Base-by-base conservation (phyloP, 2,329 filamentous ascomycete genomes). In the Cercospora sojina region DNA sequence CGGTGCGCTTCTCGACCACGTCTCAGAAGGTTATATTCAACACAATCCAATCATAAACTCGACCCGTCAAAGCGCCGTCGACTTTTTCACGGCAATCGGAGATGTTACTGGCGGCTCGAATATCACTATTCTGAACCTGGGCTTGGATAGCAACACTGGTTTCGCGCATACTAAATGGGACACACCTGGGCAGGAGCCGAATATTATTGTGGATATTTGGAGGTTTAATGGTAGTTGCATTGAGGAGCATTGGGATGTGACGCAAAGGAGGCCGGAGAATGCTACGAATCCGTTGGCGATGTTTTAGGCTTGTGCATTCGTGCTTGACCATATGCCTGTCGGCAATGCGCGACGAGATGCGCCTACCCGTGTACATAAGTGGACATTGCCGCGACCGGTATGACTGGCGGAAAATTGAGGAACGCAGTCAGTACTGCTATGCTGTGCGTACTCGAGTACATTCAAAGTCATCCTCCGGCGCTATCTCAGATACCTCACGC, bases 281-380 rank as follows among this genome's bases (percentile, higher is more conserved):
- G 59, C 73, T 0, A 78, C 59, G 16, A 62, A 62, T 62, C 59
- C 59, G 5, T 62, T 62, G 59, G 59, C 59, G 10, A 51, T 43
- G 68, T 68, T 51, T n/a, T 55, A 31, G 27, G 23, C 6, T 7
- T 13, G 49, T 16, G 20, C 5, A 29, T 16, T 3, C 0, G 12
- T 18, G 18, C 1, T 2, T 2, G 49, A 3, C 1, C n/a, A n/a
- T n/a, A n/a, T 27, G 16, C 13, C 6, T 27, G 38, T 9, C 38
- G 38, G 12, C 18, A 3, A n/a, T 18, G 16, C 18, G 41, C 41
- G 12, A 12, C 2, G 18, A 18, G n/a, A 23, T 23, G 35, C 16
- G 35, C 6, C 16, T 3, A 41, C 6, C 7, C n/a, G 16, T 41
- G 35, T n/a, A 41, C 35, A 41, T 41, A 41, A n/a, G 2, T 41